Percentiles rank a stretch among this genome's conserved stretches.
phyloP scores from a whole-genome alignment of 495 filamentous ascomycete species.

The Penicillium arizonense region DNA sequence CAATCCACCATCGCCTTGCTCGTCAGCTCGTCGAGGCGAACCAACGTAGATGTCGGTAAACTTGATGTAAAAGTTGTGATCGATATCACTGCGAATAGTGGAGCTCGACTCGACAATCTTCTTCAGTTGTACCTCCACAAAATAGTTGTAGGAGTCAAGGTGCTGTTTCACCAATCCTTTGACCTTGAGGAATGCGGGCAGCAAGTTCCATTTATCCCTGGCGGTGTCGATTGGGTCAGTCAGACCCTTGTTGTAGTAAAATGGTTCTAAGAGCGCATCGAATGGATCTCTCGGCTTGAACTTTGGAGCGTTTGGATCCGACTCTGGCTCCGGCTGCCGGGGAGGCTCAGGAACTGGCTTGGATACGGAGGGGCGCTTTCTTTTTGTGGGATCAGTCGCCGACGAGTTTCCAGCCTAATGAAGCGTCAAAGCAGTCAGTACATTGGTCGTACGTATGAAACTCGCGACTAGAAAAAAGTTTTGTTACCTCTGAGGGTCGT shows the following conservation, averaged over 20 bases:
- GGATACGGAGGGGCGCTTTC: conserved; percentile 18
- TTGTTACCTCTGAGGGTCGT: conserved; percentile 30
- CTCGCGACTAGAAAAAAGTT: conserved; percentile 21
- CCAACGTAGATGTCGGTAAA: conserved; percentile 87
- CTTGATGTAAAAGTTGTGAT: conserved; percentile 82
- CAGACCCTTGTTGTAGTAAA: conserved; percentile 91
- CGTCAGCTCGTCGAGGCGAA: conserved; percentile 72
- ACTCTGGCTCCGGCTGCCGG: conserved; percentile 4
- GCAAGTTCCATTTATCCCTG: conserved; percentile 90
- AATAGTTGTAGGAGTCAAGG: conserved; percentile 98
- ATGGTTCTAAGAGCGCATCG: conserved; percentile 87
- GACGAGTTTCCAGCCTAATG: conserved; percentile 5
- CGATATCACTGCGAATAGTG: conserved; percentile 81
- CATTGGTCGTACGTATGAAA: neutral
- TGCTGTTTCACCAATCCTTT: conserved; percentile 97
- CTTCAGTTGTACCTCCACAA: conserved; percentile 91
- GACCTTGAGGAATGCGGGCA: conserved; percentile 95
- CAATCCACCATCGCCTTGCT: conserved; percentile 52
- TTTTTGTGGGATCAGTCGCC: conserved; percentile 8
- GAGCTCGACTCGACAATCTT: conserved; percentile 91
- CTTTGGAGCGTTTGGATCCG: conserved; percentile 10
- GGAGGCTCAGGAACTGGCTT: conserved; percentile 9
- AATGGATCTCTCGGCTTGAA: conserved; percentile 55
- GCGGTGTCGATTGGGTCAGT: conserved; percentile 95
- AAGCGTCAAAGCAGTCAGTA: neutral